Conservation (phyloP, 2,329 filamentous ascomycete genomes). For the Diplodia scrobiculata region DNA sequence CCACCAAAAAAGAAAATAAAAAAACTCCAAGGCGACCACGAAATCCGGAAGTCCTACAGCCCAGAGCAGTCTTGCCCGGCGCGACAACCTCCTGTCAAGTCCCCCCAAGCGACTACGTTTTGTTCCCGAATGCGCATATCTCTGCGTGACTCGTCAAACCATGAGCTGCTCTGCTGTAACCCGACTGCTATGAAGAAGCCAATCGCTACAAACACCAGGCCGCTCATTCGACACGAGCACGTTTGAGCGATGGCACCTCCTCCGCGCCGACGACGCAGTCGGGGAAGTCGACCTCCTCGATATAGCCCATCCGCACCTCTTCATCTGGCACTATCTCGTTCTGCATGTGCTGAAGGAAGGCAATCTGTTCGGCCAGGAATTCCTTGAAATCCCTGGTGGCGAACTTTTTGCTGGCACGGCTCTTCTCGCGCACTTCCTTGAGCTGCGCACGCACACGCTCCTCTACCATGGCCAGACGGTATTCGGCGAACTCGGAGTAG, state of each 20-base stretch:
- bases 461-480: constrained; percentile 64
- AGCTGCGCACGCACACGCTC: constrained; percentile 57
- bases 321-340: constrained; percentile 41
- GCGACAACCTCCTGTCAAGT: constrained; percentile 4
- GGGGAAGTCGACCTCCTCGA: constrained; percentile 38
- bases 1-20: neutral
- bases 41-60: constrained; percentile 10
- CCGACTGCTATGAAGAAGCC: neutral
- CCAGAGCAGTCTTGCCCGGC: constrained; percentile 22
- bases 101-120: constrained; percentile 8
- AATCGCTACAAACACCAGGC: constrained; percentile 9
- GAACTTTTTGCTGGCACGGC: constrained; percentile 39
- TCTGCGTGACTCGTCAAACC: constrained; percentile 28
- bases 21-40: neutral
- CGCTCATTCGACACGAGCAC: constrained; percentile 19
- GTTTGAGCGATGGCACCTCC: constrained; percentile 27
- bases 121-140: constrained; percentile 17
- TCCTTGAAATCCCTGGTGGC: constrained; percentile 41
- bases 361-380: constrained; percentile 41
- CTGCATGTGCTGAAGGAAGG: constrained; percentile 42
- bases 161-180: constrained; percentile 13
- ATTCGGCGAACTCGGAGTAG: constrained; percentile 64
- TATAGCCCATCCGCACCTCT: constrained; percentile 37
- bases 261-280: constrained; percentile 35
- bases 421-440: constrained; percentile 47